Evolutionary conservation across 148 eudicot species (phyloP).

Genomic region (Linanthus parryae): DNA sequence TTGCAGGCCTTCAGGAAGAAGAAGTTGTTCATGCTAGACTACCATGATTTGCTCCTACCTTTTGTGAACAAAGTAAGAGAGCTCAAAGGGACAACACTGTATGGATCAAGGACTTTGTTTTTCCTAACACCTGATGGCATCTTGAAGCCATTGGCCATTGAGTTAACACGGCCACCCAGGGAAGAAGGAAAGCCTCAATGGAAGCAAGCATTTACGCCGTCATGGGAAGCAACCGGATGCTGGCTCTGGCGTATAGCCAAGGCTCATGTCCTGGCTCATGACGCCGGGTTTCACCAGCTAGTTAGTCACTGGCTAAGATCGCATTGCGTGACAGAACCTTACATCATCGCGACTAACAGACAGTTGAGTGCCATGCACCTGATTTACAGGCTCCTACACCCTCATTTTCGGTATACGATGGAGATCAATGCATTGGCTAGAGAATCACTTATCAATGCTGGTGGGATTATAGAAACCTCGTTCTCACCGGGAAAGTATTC

Average conservation of each 20-base stretch:
- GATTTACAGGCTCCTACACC: slow-evolving; percentile 55
- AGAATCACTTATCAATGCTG: slow-evolving; percentile 54
- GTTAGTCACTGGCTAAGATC: slow-evolving; percentile 84
- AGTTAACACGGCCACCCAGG: slow-evolving; percentile 61
- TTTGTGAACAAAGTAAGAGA: slow-evolving; percentile 61
- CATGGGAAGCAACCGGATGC: slow-evolving; percentile 34
- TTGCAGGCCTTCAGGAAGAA: slow-evolving; percentile 54
- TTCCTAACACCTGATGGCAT: slow-evolving; percentile 35
- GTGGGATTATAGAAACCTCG: slow-evolving; percentile 54
- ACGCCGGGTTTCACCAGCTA: slow-evolving; percentile 75
- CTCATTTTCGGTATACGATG: slow-evolving; percentile 87
- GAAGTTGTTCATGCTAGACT: slow-evolving; percentile 69
- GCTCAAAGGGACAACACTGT: slow-evolving; percentile 47
- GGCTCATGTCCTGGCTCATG: slow-evolving; percentile 82
- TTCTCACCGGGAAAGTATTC: slow-evolving; percentile 58
- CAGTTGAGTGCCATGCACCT: slow-evolving; percentile 85
- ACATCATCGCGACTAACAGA: slow-evolving; percentile 63
- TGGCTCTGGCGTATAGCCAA: slow-evolving; percentile 98
- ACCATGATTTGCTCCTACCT: slow-evolving; percentile 77
- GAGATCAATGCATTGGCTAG: slow-evolving; percentile 89
- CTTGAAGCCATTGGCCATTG: slow-evolving; percentile 62
- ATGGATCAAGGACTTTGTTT: slow-evolving; percentile 74
- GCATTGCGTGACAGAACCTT: slow-evolving; percentile 69
- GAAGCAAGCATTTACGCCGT: slow-evolving; percentile 51
- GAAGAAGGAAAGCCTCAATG: slow-evolving; percentile 51